phyloP scores from a whole-genome alignment of 106 monocot genomes.

The Amphibolis antarctica region DNA sequence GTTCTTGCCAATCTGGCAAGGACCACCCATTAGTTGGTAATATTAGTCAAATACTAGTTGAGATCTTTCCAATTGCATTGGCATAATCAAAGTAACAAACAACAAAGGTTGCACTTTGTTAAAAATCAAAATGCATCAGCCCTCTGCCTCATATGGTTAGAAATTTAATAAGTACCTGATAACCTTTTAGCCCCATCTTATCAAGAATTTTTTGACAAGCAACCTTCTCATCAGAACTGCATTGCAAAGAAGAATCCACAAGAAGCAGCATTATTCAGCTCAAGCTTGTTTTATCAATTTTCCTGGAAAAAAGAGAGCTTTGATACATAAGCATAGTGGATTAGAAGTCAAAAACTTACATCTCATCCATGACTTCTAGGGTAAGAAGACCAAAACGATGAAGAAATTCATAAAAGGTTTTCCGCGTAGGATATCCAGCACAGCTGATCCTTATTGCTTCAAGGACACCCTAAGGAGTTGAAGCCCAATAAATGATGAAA shows the following conservation, averaged over 20 bases:
- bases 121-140: too few species aligned
- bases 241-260: conserved; percentile 6
- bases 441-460: conserved; percentile 21
- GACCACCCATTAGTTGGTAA: background rate
- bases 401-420: conserved; percentile 53
- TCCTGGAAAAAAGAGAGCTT: background rate
- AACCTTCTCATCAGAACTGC: conserved; percentile 66
- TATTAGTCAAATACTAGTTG: background rate
- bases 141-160: background rate
- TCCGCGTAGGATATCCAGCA: conserved; percentile 54
- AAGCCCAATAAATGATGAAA: background rate
- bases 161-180: conserved; percentile 42
- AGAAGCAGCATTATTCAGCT: too few species aligned
- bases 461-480: conserved; percentile 34
- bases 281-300: background rate
- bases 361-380: conserved; percentile 43
- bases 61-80: background rate
- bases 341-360: too few species aligned
- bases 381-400: conserved; percentile 62
- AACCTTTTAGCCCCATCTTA: conserved; percentile 62
- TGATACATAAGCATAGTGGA: too few species aligned
- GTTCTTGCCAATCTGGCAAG: conserved; percentile 61
- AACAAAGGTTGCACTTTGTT: too few species aligned
- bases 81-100: too few species aligned
- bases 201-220: conserved; percentile 68